These are phyloP conservation scores for Kwoniella shivajii DNA, from an alignment of 1,284 basidiomycete species.

Conservation along the genomic window DNA sequence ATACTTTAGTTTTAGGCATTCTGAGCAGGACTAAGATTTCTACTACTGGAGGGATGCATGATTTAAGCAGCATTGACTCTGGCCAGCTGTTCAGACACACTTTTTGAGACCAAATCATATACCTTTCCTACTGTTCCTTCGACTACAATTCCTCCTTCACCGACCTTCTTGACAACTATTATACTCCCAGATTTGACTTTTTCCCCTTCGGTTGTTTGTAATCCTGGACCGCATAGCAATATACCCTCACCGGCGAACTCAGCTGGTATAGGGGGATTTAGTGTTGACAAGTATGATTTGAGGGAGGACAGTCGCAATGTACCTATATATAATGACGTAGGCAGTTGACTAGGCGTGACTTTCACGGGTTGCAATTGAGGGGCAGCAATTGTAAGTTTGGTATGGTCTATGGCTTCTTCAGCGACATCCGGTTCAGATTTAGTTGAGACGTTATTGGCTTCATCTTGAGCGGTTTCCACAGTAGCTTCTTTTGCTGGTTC, in stretches of 20 bases:
- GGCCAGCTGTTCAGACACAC: conserved; percentile 86
- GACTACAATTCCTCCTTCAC: conserved; percentile 76
- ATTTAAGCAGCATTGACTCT: conserved; percentile 62
- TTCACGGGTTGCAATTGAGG: too few relatives aligned
- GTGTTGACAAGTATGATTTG: conserved; percentile 70
- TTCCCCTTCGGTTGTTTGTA: conserved; percentile 59
- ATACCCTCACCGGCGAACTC: conserved; percentile 94
- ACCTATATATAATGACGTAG: conserved; percentile 90
- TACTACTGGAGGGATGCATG: not conserved
- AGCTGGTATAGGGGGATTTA: conserved; percentile 70
- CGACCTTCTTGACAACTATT: conserved; percentile 85
- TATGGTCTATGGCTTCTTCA: conserved; percentile 10
- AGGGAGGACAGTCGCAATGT: conserved; percentile 86
- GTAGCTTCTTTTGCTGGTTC: conserved; percentile 3
- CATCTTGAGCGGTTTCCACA: not conserved
- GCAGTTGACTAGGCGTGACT: conserved; percentile 58
- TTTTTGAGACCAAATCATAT: conserved; percentile 81
- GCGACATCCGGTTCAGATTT: conserved; percentile 4
- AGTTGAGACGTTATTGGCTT: not conserved
- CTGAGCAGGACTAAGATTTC: too few relatives aligned
- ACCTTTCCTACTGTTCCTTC: conserved; percentile 86
- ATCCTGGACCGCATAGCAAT: conserved; percentile 73
- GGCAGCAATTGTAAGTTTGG: too few relatives aligned
- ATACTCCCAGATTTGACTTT: conserved; percentile 64
- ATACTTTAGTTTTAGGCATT: too few relatives aligned